Conservation (phyloP, 495 filamentous ascomycete species). For the Aspergillus kassunensis region DNA sequence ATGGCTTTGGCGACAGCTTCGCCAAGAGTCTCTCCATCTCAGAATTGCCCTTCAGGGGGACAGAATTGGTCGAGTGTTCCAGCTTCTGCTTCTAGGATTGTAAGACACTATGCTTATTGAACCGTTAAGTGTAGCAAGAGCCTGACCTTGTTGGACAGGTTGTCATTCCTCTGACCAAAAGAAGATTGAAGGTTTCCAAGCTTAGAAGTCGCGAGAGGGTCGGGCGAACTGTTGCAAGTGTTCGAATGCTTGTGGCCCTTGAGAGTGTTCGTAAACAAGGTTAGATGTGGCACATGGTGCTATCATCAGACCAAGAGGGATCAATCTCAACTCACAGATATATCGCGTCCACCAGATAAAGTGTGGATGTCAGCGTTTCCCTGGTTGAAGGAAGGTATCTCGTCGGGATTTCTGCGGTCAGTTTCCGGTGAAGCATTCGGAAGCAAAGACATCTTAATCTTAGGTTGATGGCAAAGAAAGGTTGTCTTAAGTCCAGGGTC, state of each 20-base stretch:
- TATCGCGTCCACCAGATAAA: conserved; percentile 22
- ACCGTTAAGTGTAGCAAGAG: background rate
- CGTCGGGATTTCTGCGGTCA: conserved; percentile 23
- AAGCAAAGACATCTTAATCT: conserved; percentile 32
- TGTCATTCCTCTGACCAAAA: conserved; percentile 17
- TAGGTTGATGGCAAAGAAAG: conserved; percentile 6
- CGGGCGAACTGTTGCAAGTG: conserved; percentile 26
- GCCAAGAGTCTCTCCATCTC: conserved; percentile 39
- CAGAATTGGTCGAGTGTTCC: conserved; percentile 30
- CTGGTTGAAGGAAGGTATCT: conserved; percentile 14
- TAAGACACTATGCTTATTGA: conserved; percentile 28
- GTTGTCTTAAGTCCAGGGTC: background rate
- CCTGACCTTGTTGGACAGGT: conserved; percentile 36
- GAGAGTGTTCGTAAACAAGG: background rate
- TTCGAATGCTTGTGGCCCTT: conserved; percentile 29
- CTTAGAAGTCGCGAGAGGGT: conserved; percentile 36
- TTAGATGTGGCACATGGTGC: background rate
- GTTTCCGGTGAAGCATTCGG: conserved; percentile 21
- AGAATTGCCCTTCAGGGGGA: conserved; percentile 21
- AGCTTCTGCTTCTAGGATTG: conserved; percentile 52
- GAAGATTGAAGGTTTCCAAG: conserved; percentile 33
- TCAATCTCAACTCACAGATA: conserved; percentile 24
- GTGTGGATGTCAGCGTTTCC: conserved; percentile 14
- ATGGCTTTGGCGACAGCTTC: conserved; percentile 31
- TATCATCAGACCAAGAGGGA: background rate